Percentiles rank a stretch among this genome's conserved stretches.
Evolutionary conservation across 164 flowering plant genomes (phyloP).

Genomic region (Paratinospora sagittata): DNA sequence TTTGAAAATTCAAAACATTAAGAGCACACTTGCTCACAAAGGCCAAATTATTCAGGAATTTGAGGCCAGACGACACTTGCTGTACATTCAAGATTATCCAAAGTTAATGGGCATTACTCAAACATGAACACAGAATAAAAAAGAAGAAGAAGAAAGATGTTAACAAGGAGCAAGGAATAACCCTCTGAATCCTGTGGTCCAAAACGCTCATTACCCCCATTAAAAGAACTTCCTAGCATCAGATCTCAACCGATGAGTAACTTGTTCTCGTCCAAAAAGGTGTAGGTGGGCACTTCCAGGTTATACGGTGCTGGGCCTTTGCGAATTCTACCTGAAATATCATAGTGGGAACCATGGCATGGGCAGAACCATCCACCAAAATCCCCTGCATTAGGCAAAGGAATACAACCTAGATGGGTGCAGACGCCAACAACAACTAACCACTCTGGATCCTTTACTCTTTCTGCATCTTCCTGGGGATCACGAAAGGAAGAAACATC

Average conservation of each 20-base stretch:
- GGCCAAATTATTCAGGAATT: too few relatives aligned
- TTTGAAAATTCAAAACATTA: too few relatives aligned
- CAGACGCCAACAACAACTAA: conserved; percentile 36
- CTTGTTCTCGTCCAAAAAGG: conserved; percentile 30
- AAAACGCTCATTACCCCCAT: not conserved
- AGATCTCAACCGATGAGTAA: conserved; percentile 29
- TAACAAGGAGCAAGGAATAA: too few relatives aligned
- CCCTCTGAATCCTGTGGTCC: not conserved
- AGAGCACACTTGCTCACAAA: too few relatives aligned
- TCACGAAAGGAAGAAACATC: conserved; percentile 26
- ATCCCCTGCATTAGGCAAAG: conserved; percentile 38
- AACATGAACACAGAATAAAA: not conserved
- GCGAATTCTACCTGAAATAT: conserved; percentile 37
- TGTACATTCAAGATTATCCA: not conserved
- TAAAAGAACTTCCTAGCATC: not conserved
- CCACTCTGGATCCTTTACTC: conserved; percentile 38
- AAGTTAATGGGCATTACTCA: conserved; percentile 6
- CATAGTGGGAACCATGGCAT: conserved; percentile 40
- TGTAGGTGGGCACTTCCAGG: conserved; percentile 34
- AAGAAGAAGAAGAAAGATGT: not conserved
- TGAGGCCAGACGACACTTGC: not conserved
- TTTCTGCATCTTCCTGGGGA: conserved; percentile 25
- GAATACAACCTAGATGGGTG: conserved; percentile 40
- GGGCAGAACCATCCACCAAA: conserved; percentile 43
- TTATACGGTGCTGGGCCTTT: conserved; percentile 37